Evolutionary conservation across 805 yeast species (phyloP).

Genomic region (Vanderwaltozyma verrucispora): DNA sequence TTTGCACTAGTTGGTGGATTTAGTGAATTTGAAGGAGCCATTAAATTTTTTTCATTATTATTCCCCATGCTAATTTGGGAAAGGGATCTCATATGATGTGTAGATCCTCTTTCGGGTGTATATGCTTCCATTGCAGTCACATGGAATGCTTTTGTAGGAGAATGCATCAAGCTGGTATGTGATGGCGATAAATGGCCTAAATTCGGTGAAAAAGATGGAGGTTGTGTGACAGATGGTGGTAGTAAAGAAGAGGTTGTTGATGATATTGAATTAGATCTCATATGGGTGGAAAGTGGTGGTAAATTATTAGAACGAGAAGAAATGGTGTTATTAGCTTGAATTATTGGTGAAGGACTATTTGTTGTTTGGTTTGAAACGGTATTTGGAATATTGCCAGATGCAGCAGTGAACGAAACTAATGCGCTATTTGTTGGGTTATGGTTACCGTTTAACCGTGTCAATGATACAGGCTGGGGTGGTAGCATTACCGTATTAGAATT

Average conservation of each 20-base stretch:
- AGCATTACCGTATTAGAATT: neutral
- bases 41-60: neutral
- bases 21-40: neutral
- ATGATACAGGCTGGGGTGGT: neutral
- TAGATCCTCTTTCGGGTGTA: constrained; percentile 50
- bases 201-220: neutral
- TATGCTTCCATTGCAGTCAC: constrained; percentile 49
- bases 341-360: neutral
- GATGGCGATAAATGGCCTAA: constrained; percentile 11
- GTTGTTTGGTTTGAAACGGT: neutral
- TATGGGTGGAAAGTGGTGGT: constrained; percentile 1
- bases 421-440: constrained; percentile 3
- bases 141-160: constrained; percentile 36
- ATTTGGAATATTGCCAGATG: constrained; percentile 1
- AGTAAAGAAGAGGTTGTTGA: neutral
- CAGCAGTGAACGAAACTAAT: constrained; percentile 1
- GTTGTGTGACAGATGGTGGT: neutral
- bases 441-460: neutral
- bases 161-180: constrained; percentile 19
- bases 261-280: neutral
- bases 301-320: constrained; percentile 3
- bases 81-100: constrained; percentile 12
- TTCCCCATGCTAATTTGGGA: neutral
- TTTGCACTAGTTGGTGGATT: neutral
- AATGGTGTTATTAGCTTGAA: neutral